phyloP scores from a whole-genome alignment of 768 basidiomycete species.

The Mycena vulgaris region DNA sequence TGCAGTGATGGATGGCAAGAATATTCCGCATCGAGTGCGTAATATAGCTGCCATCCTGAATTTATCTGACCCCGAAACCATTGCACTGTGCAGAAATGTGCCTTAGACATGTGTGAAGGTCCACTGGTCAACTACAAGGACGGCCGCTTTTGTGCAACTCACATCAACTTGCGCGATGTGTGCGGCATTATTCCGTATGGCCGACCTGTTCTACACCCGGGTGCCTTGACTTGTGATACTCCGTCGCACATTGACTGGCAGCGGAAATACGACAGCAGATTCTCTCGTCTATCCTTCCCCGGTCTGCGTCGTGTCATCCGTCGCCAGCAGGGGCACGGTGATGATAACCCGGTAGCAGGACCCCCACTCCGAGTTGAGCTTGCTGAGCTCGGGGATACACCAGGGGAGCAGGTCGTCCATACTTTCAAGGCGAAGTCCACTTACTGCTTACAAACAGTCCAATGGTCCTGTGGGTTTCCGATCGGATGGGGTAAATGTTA shows the following conservation, averaged over 20 bases:
- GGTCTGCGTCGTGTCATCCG: conserved; percentile 19
- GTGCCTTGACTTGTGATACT: neutral
- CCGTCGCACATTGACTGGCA: conserved; percentile 15
- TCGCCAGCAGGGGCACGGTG: neutral
- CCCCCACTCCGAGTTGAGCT: conserved; percentile 4
- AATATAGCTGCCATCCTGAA: neutral
- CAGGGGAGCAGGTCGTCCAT: no score
- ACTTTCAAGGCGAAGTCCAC: no score
- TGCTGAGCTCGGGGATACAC: conserved; percentile 13
- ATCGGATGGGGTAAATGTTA: no score
- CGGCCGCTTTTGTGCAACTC: conserved; percentile 47
- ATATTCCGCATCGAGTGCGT: conserved; percentile 43
- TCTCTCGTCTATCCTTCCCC: conserved; percentile 13
- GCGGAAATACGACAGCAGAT: neutral
- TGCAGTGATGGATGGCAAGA: conserved; percentile 54
- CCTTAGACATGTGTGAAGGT: conserved; percentile 39
- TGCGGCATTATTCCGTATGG: conserved; percentile 16
- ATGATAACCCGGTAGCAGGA: neutral
- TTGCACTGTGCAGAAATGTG: no score
- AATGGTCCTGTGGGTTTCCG: no score
- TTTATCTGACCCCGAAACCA: no score
- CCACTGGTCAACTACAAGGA: conserved; percentile 48
- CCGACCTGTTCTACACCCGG: neutral
- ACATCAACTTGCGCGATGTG: conserved; percentile 31
- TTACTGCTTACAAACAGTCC: no score